Evolutionary conservation across 169 alveolate genomes (phyloP), one percentile per base, ranked within the genome.

Genomic region (Plasmodium gonderi): DNA sequence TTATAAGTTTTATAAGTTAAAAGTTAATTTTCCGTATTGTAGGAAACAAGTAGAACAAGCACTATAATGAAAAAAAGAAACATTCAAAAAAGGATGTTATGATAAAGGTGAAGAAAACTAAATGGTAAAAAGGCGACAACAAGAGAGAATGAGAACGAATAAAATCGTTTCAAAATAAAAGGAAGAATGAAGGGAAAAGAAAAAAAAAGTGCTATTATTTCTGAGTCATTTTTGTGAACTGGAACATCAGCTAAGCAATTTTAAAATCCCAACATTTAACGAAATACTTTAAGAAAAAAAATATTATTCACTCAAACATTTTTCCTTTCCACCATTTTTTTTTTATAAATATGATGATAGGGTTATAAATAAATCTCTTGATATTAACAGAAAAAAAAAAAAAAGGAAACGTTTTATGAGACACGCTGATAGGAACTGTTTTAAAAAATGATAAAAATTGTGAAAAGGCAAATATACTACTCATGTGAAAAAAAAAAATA

Each of bases 401-500:
- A 23, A 20, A 23, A 51, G 33, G 26, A 38, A 9, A 0, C 3
- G 60, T 29, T 42, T 76, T 51, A 42, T 23, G n/a, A 36, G 51
- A 11, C 51, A 8, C 49, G 2, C 40, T 23, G 17, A 60, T 11
- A 68, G 49, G 40, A 26, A 36, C 20, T 31, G 17, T 77, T 85
- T 31, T 12, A 23, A 36, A 87, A 87, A 42, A 87, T 87, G 93
- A 23, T 87, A 77, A 87, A 76, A 77, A 87, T 87, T 60, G 49
- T 44, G n/a, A 87, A 65, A 67, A 75, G 93, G 75, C 65, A 60
- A 38, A 87, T 87, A 64, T 87, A 87, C 68, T 87, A 87, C 49
- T 87, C 93, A 1, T 77, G 89, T 75, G 93, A 87, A 75, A 87
- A 87, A 44, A 87, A 87, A 65, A 87, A 87, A 36, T 87, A 87